phyloP scores from a whole-genome alignment of 2,329 filamentous ascomycete genomes.

The Lachnum nothofagi region DNA sequence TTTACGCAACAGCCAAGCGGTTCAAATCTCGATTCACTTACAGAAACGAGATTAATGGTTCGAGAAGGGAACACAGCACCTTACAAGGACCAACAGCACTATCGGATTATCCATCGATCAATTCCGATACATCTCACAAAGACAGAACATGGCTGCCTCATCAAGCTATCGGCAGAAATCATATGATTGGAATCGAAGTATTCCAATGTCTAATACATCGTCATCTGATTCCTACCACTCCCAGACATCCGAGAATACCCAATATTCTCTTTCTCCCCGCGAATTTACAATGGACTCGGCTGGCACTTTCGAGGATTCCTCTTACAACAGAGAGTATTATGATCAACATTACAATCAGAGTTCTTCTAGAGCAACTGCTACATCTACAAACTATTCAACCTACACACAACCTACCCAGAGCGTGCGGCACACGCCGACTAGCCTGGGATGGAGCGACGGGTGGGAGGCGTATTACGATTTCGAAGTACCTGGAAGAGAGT shows the following conservation, averaged over 20 bases:
- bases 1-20: neutral
- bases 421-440: neutral
- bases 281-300: no score
- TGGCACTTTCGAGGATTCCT: no score
- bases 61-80: slow-evolving; percentile 12
- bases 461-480: slow-evolving; percentile 7
- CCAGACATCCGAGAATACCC: no score
- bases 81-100: slow-evolving; percentile 5
- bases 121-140: neutral
- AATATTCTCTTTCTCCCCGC: no score
- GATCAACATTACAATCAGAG: neutral
- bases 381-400: neutral
- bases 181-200: neutral
- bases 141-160: neutral
- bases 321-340: no score
- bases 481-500: neutral
- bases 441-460: slow-evolving; percentile 2
- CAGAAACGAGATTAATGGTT: slow-evolving; percentile 6
- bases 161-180: neutral
- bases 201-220: neutral
- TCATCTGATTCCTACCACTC: no score
- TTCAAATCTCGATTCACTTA: neutral
- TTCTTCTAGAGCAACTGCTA: neutral
- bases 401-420: neutral
- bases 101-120: neutral